Evolutionary conservation across 192 early-diverging fungal species (phyloP).

Genomic region (Podila horticola): DNA sequence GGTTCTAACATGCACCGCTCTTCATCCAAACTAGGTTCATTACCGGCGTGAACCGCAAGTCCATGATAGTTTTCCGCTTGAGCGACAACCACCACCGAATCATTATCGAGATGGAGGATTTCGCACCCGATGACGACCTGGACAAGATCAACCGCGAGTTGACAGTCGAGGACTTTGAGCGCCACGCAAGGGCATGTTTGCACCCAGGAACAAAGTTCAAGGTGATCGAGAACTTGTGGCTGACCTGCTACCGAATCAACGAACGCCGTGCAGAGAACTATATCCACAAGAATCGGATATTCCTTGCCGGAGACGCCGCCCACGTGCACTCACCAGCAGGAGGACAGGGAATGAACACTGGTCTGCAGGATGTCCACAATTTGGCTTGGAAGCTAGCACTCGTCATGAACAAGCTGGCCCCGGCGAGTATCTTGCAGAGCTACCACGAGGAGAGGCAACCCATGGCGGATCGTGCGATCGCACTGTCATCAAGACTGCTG

Average conservation of each 20-base stretch:
- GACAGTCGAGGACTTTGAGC: slow-evolving; percentile 13
- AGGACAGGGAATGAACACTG: slow-evolving; percentile 55
- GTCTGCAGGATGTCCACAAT: slow-evolving; percentile 56
- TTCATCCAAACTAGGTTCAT: slow-evolving; percentile 13
- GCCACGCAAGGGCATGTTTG: slow-evolving; percentile 3
- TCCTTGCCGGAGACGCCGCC: slow-evolving; percentile 59
- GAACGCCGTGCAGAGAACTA: slow-evolving; percentile 28
- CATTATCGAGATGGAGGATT: not conserved
- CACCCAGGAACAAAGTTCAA: slow-evolving; percentile 2
- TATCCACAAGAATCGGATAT: slow-evolving; percentile 46
- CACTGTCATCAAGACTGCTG: no score
- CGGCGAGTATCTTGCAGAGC: slow-evolving; percentile 15
- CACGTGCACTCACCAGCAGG: slow-evolving; percentile 54
- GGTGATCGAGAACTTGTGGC: slow-evolving; percentile 17
- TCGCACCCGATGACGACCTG: slow-evolving; percentile 13
- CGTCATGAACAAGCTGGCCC: slow-evolving; percentile 25
- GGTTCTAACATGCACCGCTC: not conserved
- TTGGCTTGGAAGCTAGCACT: slow-evolving; percentile 58
- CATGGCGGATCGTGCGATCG: slow-evolving; percentile 27
- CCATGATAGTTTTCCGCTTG: slow-evolving; percentile 30
- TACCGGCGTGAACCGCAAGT: slow-evolving; percentile 27
- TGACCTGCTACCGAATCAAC: slow-evolving; percentile 32
- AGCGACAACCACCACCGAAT: slow-evolving; percentile 17
- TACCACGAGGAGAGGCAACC: slow-evolving; percentile 32
- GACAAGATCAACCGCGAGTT: slow-evolving; percentile 9